Evolutionary conservation across 371 early-diverging fungal genomes (phyloP).

Genomic region (Mortierella sp.): DNA sequence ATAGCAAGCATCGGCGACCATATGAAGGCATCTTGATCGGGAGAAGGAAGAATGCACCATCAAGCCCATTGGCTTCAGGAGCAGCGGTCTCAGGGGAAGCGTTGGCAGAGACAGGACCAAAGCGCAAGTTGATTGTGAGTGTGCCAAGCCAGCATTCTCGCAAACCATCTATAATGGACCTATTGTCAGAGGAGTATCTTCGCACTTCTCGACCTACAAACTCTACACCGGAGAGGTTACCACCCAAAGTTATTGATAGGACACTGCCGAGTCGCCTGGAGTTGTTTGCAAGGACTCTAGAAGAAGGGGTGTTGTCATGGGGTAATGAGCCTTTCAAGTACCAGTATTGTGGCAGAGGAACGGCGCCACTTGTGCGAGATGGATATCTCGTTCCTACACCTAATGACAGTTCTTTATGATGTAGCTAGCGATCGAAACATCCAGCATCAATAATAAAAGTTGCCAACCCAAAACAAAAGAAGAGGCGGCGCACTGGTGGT

Average conservation of each 20-base stretch:
- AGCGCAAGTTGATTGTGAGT: conserved; percentile 60
- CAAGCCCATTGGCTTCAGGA: not conserved
- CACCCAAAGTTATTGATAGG: not conserved
- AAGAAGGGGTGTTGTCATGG: conserved; percentile 79
- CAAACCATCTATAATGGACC: conserved; percentile 72
- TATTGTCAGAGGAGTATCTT: conserved; percentile 32
- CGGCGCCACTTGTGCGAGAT: conserved; percentile 22
- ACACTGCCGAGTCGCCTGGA: conserved; percentile 65
- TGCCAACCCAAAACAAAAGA: not conserved
- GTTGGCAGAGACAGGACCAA: not conserved
- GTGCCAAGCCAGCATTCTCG: conserved; percentile 77
- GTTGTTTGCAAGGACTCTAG: conserved; percentile 78
- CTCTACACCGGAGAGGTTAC: not conserved
- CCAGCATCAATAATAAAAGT: not conserved
- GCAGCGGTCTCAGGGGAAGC: not conserved
- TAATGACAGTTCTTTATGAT: not conserved
- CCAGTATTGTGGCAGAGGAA: conserved; percentile 59
- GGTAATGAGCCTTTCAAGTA: conserved; percentile 83
- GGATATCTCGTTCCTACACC: conserved; percentile 29
- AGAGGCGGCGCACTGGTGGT: not conserved
- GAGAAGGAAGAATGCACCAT: conserved; percentile 17
- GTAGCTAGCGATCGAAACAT: not conserved
- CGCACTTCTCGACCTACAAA: not conserved
- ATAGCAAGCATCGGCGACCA: conserved; percentile 74
- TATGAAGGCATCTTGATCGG: conserved; percentile 78